phyloP scores from a whole-genome alignment of 306 rosid species.

The Elaeagnus macrophylla region DNA sequence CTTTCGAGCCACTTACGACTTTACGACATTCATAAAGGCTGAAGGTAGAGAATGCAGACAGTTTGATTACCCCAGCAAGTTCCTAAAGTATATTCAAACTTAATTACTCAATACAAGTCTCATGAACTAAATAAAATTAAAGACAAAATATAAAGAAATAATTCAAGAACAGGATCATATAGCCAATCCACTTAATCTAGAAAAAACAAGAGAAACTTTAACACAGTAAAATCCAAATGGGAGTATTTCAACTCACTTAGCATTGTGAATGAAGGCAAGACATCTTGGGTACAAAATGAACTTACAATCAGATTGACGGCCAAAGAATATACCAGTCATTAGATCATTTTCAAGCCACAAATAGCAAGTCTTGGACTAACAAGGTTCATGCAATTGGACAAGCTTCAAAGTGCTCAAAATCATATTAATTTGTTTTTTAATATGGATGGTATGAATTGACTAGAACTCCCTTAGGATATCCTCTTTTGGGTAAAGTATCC shows the following conservation, averaged over 20 bases:
- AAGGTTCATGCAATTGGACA: background rate
- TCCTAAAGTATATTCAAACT: conserved; percentile 47
- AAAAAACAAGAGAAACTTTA: background rate
- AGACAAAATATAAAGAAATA: background rate
- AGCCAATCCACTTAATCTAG: background rate
- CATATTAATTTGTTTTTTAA: no score
- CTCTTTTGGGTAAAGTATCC: no score
- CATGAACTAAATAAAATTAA: conserved; percentile 1
- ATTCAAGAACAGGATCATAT: background rate
- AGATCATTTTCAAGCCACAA: background rate
- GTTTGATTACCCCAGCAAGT: conserved; percentile 76
- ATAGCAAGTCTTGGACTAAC: background rate
- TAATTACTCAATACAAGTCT: conserved; percentile 16
- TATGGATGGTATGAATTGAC: no score
- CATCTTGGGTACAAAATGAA: background rate
- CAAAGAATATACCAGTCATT: background rate
- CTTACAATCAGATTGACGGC: background rate
- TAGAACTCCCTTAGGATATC: no score
- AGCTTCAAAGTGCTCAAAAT: background rate
- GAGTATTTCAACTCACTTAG: conserved; percentile 1
- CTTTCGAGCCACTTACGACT: conserved; percentile 61
- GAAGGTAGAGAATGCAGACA: conserved; percentile 71
- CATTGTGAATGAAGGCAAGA: background rate
- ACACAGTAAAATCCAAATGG: background rate
- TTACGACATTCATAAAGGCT: conserved; percentile 80